Evolutionary conservation across 495 filamentous ascomycete species (phyloP).

Genomic region (Aspergillus indologenus): DNA sequence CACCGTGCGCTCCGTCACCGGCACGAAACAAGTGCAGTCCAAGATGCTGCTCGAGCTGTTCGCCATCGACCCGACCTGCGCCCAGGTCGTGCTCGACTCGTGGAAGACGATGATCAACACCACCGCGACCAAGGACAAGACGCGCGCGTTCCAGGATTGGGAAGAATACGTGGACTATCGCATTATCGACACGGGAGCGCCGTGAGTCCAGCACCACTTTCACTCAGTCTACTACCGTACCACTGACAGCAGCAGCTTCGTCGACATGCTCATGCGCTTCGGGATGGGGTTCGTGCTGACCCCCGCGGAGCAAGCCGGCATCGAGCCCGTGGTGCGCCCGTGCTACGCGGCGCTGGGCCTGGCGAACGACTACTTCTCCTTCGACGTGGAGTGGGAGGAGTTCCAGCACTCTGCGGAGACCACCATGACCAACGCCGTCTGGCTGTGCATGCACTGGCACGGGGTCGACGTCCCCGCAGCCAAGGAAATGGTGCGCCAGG

Average conservation of each 20-base stretch:
- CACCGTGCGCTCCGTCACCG: constrained; percentile 21
- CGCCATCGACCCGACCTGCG: constrained; percentile 20
- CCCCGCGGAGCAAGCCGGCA: constrained; percentile 12
- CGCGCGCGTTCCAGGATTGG: constrained; percentile 15
- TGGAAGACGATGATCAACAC: constrained; percentile 27
- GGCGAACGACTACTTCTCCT: constrained; percentile 26
- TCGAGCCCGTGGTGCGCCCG: constrained; percentile 17
- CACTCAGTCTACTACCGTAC: background rate
- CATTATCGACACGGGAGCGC: constrained; percentile 26
- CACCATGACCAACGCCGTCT: constrained; percentile 24
- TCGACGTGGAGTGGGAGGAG: constrained; percentile 28
- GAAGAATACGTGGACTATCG: constrained; percentile 27
- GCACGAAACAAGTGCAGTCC: constrained; percentile 27
- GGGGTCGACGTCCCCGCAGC: constrained; percentile 14
- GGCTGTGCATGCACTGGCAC: constrained; percentile 26
- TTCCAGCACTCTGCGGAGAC: constrained; percentile 11
- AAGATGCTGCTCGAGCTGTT: constrained; percentile 28
- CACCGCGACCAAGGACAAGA: constrained; percentile 22
- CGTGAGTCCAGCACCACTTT: constrained; percentile 12
- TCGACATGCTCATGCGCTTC: constrained; percentile 23
- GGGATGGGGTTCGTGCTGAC: constrained; percentile 23
- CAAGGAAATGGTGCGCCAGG: constrained; percentile 15
- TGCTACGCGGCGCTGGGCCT: constrained; percentile 25
- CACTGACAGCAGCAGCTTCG: constrained; percentile 11
- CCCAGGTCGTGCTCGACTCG: constrained; percentile 19